Conservation (phyloP, 305 asterid species). For the Fraxinus paxiana region DNA sequence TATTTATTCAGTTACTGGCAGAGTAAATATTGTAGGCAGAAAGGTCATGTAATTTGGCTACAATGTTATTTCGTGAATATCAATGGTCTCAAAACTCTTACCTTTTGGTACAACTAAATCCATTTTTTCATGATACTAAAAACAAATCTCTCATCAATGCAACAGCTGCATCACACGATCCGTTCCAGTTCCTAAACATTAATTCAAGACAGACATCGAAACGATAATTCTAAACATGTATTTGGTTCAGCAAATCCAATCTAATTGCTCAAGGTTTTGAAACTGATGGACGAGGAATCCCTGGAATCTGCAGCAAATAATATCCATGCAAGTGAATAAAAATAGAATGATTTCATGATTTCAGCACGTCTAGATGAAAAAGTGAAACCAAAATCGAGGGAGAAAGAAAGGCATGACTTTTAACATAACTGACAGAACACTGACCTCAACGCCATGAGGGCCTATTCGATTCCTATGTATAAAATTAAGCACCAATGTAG, state of each 20-base stretch:
- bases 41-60: background rate
- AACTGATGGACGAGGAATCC: slow-evolving; percentile 41
- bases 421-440: slow-evolving; percentile 19
- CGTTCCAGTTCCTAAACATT: background rate
- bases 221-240: background rate
- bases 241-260: slow-evolving; percentile 3
- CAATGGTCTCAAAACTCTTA: background rate
- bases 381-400: background rate
- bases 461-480: slow-evolving; percentile 79
- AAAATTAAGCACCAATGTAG: slow-evolving; percentile 60
- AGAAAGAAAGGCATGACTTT: background rate
- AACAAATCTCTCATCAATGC: background rate
- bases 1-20: background rate
- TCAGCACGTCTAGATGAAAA: background rate
- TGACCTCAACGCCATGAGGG: slow-evolving; percentile 72
- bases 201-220: slow-evolving; percentile 2
- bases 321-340: background rate
- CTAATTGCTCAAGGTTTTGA: slow-evolving; percentile 20
- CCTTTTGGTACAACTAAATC: background rate
- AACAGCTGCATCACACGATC: background rate
- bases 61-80: background rate
- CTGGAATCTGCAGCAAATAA: slow-evolving; percentile 67
- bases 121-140: background rate
- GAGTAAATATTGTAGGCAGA: background rate
- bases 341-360: background rate